Conservation (phyloP, 345 rosid species). For the Camelina laxa region DNA sequence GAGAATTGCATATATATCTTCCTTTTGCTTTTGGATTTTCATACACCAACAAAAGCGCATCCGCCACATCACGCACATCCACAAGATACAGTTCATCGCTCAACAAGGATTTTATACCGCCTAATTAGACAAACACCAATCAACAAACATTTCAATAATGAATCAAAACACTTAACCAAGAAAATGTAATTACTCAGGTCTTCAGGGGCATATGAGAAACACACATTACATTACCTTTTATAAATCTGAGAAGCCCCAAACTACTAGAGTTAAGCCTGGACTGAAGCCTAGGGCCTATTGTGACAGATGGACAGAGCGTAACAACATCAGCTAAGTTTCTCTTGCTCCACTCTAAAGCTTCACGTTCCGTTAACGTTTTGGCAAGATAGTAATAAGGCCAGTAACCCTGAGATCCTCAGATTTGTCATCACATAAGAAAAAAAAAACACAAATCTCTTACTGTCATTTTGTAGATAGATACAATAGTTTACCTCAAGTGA, state of each 20-base stretch:
- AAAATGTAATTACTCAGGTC: not conserved
- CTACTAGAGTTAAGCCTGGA: conserved; percentile 56
- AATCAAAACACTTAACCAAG: not conserved
- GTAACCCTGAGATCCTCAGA: conserved; percentile 35
- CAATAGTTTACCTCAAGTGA: conserved; percentile 43
- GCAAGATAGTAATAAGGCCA: conserved; percentile 44
- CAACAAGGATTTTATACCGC: conserved; percentile 46
- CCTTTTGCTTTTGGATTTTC: conserved; percentile 53
- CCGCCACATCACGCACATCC: conserved; percentile 56
- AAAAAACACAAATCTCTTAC: not conserved
- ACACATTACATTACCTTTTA: conserved; percentile 50
- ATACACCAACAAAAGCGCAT: conserved; percentile 54
- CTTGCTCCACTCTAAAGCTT: conserved; percentile 54
- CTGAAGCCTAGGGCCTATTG: conserved; percentile 67
- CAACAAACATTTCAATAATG: conserved; percentile 20
- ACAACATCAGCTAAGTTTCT: conserved; percentile 45
- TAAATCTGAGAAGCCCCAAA: conserved; percentile 41
- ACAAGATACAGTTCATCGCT: conserved; percentile 45
- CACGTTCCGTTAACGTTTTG: conserved; percentile 55
- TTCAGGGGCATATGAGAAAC: not conserved
- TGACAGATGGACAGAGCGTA: conserved; percentile 55
- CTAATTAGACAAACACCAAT: conserved; percentile 34
- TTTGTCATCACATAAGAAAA: conserved; percentile 3
- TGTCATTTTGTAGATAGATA: not conserved
- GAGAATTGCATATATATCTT: conserved; percentile 53